Conservation (phyloP, 345 rosid species). For the Lenwebbia sp. region DNA sequence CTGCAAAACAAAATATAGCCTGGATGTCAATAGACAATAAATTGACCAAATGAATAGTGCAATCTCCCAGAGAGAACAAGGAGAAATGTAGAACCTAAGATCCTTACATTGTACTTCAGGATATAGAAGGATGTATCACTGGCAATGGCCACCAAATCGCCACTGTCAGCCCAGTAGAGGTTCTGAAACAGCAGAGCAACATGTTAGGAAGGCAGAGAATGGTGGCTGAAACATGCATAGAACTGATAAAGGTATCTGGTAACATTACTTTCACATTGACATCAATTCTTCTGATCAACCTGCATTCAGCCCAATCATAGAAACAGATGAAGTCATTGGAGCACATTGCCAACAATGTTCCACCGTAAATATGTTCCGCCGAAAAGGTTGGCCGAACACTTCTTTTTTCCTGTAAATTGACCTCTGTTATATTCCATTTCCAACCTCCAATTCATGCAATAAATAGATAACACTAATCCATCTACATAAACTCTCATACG, state of each 20-base stretch:
- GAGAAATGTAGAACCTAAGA: neutral
- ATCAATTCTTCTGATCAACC: conserved; percentile 95
- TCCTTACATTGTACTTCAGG: conserved; percentile 80
- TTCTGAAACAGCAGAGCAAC: conserved; percentile 37
- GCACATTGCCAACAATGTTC: conserved; percentile 93
- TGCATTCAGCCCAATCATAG: conserved; percentile 99
- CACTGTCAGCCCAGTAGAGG: conserved; percentile 99
- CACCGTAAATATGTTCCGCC: conserved; percentile 87
- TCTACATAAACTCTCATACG: neutral
- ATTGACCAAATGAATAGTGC: neutral
- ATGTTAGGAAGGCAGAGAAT: neutral
- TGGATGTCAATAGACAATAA: neutral
- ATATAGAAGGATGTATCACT: conserved; percentile 97
- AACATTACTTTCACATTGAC: conserved; percentile 81
- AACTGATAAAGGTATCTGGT: neutral
- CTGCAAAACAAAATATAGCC: conserved; percentile 27
- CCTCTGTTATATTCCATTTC: neutral
- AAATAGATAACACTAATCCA: neutral
- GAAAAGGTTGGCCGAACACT: conserved; percentile 95
- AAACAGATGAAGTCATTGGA: conserved; percentile 97
- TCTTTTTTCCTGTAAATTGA: conserved; percentile 67
- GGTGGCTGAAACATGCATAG: neutral
- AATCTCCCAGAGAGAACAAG: neutral
- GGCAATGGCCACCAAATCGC: conserved; percentile 94
- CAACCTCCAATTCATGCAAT: neutral